Evolutionary conservation across 2,329 filamentous ascomycete genomes (phyloP).

Genomic region (Beauveria brongniartii): DNA sequence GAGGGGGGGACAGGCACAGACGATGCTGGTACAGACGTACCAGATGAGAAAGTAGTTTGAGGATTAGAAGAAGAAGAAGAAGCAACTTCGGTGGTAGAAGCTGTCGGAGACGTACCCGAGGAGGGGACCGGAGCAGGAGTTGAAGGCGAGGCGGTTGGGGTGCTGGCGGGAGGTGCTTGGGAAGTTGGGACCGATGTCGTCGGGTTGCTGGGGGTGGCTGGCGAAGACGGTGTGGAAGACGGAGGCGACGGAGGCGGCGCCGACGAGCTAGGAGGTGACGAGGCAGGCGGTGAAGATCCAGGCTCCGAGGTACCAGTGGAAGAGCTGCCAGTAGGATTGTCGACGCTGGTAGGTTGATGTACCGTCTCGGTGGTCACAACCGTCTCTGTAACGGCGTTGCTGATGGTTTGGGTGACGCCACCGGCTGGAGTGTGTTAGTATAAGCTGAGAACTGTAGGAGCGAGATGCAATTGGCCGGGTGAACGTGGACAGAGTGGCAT

Average conservation of each 20-base stretch:
- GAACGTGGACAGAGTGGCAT: neutral
- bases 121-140: constrained; percentile 13
- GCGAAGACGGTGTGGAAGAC: neutral
- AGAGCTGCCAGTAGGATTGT: neutral
- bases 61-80: constrained; percentile 12
- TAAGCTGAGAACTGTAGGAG: neutral
- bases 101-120: constrained; percentile 22
- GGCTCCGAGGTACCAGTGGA: neutral
- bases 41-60: constrained; percentile 17
- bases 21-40: constrained; percentile 24
- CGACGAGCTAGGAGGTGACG: neutral
- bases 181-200: neutral
- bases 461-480: neutral
- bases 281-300: neutral
- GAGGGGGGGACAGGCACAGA: constrained; percentile 18
- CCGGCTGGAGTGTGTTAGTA: neutral
- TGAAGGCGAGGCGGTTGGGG: constrained; percentile 11
- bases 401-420: neutral
- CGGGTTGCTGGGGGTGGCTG: neutral
- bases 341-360: neutral
- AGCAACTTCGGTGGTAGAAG: constrained; percentile 19
- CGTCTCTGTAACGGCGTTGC: neutral
- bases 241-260: neutral
- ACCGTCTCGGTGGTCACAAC: constrained; percentile 2
- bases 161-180: constrained; percentile 1